Evolutionary conservation across 345 rosid genomes (phyloP).

Genomic region (Populus ilicifolia): DNA sequence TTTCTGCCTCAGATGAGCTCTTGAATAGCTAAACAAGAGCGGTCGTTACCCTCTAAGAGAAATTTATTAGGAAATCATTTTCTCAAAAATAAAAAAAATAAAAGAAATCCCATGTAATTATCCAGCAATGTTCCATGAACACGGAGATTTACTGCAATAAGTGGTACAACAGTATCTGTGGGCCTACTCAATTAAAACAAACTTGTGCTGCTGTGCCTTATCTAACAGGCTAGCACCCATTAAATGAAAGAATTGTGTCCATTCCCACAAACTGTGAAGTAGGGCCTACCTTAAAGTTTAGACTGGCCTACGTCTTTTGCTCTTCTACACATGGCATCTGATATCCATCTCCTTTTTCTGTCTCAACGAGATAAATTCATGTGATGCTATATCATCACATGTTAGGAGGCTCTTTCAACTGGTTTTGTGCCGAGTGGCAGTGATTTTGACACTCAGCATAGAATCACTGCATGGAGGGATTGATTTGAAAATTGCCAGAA

Average conservation of each 20-base stretch:
- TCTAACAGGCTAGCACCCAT: slow-evolving; percentile 7
- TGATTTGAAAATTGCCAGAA: not conserved
- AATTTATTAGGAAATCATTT: not conserved
- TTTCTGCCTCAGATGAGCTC: not conserved
- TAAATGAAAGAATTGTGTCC: slow-evolving; percentile 13
- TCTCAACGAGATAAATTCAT: not conserved
- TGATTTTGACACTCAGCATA: not conserved
- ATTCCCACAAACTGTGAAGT: not conserved
- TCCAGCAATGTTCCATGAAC: too few relatives aligned
- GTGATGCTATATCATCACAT: not conserved
- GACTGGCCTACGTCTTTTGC: not conserved
- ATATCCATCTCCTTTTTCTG: not conserved
- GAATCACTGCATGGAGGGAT: not conserved
- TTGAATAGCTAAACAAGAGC: not conserved
- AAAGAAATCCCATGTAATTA: too few relatives aligned
- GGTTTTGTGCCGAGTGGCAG: not conserved
- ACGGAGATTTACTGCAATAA: not conserved
- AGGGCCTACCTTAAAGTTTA: slow-evolving; percentile 1
- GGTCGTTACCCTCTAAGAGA: too few relatives aligned
- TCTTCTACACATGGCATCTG: not conserved
- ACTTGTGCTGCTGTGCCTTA: slow-evolving; percentile 14
- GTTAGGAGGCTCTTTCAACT: not conserved
- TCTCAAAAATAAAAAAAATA: too few relatives aligned
- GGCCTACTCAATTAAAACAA: slow-evolving; percentile 3
- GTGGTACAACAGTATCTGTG: not conserved